Evolutionary conservation across 441 rosid genomes (phyloP), one percentile per base, ranked within the genome.

Genomic region (Populus trichocarpa): DNA sequence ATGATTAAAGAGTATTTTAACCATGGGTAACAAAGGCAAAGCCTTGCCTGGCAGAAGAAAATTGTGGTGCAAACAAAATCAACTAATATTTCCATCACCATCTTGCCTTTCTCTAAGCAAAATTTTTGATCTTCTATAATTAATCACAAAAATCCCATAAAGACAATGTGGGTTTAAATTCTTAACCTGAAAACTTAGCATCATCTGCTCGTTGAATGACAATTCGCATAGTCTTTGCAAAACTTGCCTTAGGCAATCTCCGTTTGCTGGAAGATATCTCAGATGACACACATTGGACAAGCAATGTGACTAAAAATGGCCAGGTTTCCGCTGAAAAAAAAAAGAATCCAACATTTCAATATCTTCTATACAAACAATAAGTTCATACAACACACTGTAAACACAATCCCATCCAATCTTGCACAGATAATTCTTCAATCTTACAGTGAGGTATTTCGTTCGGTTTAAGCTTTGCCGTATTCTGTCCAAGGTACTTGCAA

Each of bases 321-420:
- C 99, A 96, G 11, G 98, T 88, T 77, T 94, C 98, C 77, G 93
- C 99, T 94, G 92, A 86, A 83, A 25, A 83, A n/a, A 73, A 70
- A 42, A 42, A 75, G 40, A 69, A 74, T 53, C 57, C 30, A 75
- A 4, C 23, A 3, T 69, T 22, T 23, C 20, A 20, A 65, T 25
- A 6, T 33, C 12, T 20, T 30, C 30, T 16, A 25, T 30, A 23
- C 26, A 71, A 50, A 26, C 16, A 18, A 71, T 26, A 14, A 7
- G n/a, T 50, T 23, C 10, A 13, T 23, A 26, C 38, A 70, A 36
- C 11, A 70, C 2, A 70, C 20, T 5, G 13, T 26, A 14, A 59
- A 50, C 57, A 33, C 12, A 57, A 73, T 18, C 13, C 8, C 20
- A n/a, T 59, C 23, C 11, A n/a, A 71, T 40, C 30, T 71, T 46